Evolutionary conservation across 148 eudicot species (phyloP).

Genomic region (Drosera capensis): DNA sequence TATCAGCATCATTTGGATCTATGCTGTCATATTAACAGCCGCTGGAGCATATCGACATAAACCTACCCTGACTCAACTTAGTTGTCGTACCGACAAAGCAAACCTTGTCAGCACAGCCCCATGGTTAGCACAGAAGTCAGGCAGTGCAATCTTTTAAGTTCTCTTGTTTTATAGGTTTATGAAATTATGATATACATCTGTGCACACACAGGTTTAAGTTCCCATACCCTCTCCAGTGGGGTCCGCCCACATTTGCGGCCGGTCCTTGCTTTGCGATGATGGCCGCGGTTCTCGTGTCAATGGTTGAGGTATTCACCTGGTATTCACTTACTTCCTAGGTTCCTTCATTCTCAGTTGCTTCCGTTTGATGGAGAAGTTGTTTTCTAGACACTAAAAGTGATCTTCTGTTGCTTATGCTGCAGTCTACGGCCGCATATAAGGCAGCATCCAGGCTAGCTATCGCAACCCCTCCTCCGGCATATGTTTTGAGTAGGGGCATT

Average conservation of each 20-base stretch:
- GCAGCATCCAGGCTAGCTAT: constrained; percentile 99
- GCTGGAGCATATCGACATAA: constrained; percentile 75
- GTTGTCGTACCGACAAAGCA: constrained; percentile 91
- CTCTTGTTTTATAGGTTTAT: neutral
- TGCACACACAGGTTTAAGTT: constrained; percentile 59
- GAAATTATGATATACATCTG: neutral
- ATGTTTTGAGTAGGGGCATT: constrained; percentile 92
- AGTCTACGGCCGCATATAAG: constrained; percentile 94
- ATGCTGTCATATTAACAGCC: constrained; percentile 81
- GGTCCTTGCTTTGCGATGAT: constrained; percentile 95
- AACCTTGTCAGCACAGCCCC: constrained; percentile 81
- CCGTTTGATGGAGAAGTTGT: neutral
- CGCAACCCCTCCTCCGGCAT: constrained; percentile 99
- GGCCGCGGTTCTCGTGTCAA: constrained; percentile 94
- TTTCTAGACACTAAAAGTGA: neutral
- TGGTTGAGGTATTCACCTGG: constrained; percentile 63
- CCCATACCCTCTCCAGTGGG: constrained; percentile 98
- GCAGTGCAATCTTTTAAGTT: constrained; percentile 2
- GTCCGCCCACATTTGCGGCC: constrained; percentile 89
- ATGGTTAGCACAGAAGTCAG: constrained; percentile 32
- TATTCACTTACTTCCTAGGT: neutral
- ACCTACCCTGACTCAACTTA: constrained; percentile 47
- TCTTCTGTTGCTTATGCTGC: constrained; percentile 9
- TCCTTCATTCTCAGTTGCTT: neutral
- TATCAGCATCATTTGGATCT: constrained; percentile 62